phyloP scores from a whole-genome alignment of 805 yeast genomes.

The Teunomyces barrocoloradensis region DNA sequence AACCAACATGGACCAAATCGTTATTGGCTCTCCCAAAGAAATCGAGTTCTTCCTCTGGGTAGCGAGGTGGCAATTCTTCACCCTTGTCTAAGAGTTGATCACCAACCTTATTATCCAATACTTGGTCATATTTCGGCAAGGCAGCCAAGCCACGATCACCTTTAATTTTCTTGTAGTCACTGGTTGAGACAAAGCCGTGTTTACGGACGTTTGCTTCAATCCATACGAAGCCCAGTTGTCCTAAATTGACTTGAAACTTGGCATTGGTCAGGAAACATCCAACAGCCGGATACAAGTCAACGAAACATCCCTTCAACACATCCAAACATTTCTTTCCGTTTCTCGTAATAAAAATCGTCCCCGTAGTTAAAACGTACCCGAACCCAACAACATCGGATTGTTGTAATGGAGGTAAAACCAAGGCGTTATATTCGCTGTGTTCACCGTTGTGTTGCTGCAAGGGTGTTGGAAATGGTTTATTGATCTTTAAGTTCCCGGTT shows the following conservation, averaged over 20 bases:
- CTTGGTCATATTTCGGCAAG: conserved; percentile 33
- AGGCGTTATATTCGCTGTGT: conserved; percentile 42
- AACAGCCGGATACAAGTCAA: conserved; percentile 53
- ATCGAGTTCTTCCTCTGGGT: conserved; percentile 60
- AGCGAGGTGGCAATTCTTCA: conserved; percentile 68
- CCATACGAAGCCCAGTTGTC: conserved; percentile 47
- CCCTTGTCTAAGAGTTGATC: conserved; percentile 69
- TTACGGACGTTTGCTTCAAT: conserved; percentile 52
- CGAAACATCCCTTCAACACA: conserved; percentile 46
- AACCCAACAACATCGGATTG: conserved; percentile 57
- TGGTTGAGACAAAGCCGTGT: conserved; percentile 54
- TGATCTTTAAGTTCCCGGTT: conserved; percentile 65
- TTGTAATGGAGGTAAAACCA: conserved; percentile 48
- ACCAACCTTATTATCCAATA: conserved; percentile 16
- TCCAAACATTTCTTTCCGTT: conserved; percentile 55
- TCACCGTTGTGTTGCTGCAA: conserved; percentile 41
- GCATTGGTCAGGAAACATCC: conserved; percentile 48
- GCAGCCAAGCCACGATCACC: conserved; percentile 41
- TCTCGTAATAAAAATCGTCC: conserved; percentile 52
- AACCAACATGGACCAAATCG: conserved; percentile 23
- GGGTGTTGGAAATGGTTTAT: conserved; percentile 57
- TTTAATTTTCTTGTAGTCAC: conserved; percentile 32
- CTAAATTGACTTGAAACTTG: conserved; percentile 41
- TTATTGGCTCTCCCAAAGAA: conserved; percentile 50
- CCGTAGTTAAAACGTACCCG: conserved; percentile 48